Percentiles rank a stretch among this genome's conserved stretches.
These are phyloP conservation scores for Mycosphaerelloides madeirae DNA, from an alignment of 2,329 filamentous ascomycete genomes.

Conservation along the genomic window DNA sequence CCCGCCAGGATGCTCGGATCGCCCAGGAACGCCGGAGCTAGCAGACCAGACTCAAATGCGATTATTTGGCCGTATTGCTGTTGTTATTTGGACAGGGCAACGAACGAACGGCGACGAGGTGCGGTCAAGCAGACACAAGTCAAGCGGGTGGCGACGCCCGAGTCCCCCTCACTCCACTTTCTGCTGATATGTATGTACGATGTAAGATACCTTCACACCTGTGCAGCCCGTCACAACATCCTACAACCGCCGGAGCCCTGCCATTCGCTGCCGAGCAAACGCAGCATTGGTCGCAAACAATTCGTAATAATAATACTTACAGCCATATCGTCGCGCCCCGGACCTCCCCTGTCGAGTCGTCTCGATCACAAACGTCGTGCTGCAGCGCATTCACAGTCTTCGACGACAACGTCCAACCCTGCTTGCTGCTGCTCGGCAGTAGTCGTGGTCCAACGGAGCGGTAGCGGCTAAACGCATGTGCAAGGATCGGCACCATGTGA, in stretches of 20 bases:
- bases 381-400: neutral
- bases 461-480: slow-evolving; percentile 1
- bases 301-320: slow-evolving; percentile 1
- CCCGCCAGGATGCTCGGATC: too few species aligned
- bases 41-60: too few species aligned
- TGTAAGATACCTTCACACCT: too few species aligned
- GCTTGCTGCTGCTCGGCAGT: too few species aligned
- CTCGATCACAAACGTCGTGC: slow-evolving; percentile 2
- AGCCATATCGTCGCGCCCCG: neutral
- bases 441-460: neutral
- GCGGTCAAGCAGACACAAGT: neutral
- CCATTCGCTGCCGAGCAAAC: slow-evolving; percentile 3
- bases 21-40: too few species aligned
- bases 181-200: too few species aligned
- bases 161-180: too few species aligned
- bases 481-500: slow-evolving; percentile 7
- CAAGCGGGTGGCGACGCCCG: neutral
- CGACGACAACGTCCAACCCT: too few species aligned
- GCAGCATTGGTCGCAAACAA: slow-evolving; percentile 2
- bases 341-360: neutral
- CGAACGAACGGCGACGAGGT: neutral
- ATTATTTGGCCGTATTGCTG: too few species aligned
- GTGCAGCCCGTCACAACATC: too few species aligned
- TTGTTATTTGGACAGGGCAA: too few species aligned
- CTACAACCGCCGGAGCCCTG: neutral